Evolutionary conservation across 345 rosid species (phyloP), one percentile per base, ranked within the genome.

Genomic region (Aurinia saxatilis): DNA sequence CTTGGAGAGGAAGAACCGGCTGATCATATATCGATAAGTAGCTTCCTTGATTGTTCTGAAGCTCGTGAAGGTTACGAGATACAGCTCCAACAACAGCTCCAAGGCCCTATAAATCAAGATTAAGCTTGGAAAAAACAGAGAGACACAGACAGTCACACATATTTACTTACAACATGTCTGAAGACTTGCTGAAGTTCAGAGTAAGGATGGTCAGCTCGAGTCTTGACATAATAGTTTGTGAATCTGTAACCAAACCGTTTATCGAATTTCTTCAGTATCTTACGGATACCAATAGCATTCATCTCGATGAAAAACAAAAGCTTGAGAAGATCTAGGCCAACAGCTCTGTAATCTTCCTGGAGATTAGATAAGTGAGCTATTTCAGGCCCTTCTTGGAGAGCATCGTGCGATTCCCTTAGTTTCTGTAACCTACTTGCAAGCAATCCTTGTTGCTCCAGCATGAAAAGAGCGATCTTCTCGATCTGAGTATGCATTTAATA

Each of bases 11-110:
- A 63, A 87, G 84, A 65, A 77, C 80, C 12, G 97, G 96, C 30
- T 88, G 84, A 63, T 93, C 99, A 73, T 85, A 93, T 23, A 93
- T 87, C 13, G 99, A 93, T 60, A 87, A 65, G 80, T 80, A 85
- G 85, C 99, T 93, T 75, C 99, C 99, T 48, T 85, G 92, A 46
- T 80, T 77, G 63, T 84, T 91, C 69, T 90, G 97, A 77, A 93
- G 97, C 48, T 93, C 97, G 46, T 89, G 96, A 60, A 93, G 90
- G 79, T 90, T 93, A 21, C 99, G 96, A 60, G 99, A 93, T 66
- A 93, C 63, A 7, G 99, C 96, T 61, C 99, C 97, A 67, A 84
- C 88, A 75, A 93, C 99, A 60, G 99, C 99, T 23, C 96, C 97
- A 53, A 93, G 69, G 13, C 99, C 96, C 98, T 21, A 27, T 35